phyloP scores from a whole-genome alignment of 2,329 filamentous ascomycete species.

The Aureobasidium lini region DNA sequence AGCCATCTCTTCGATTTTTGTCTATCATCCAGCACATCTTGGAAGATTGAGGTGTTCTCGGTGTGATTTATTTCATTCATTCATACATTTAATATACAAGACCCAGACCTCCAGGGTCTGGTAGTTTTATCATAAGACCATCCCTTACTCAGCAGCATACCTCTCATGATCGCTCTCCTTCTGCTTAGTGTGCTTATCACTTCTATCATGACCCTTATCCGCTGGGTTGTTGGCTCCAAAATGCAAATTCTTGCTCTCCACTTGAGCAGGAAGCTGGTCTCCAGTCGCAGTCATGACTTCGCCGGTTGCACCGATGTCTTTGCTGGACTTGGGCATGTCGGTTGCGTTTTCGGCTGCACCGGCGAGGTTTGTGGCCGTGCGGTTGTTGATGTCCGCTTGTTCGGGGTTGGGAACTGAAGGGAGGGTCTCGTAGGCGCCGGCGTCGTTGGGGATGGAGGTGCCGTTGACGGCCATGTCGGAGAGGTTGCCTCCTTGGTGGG shows the following conservation, averaged over 20 bases:
- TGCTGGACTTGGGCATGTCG: conserved; percentile 35
- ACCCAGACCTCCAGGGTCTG: neutral
- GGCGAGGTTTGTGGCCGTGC: conserved; percentile 30
- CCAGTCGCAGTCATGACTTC: conserved; percentile 31
- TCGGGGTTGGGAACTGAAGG: conserved; percentile 44
- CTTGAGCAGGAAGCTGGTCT: conserved; percentile 27
- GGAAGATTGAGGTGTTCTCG: no score
- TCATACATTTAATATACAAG: no score
- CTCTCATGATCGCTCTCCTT: conserved; percentile 32
- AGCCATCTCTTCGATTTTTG: no score
- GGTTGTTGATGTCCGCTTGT: conserved; percentile 23
- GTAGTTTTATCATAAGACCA: neutral
- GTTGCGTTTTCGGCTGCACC: conserved; percentile 42
- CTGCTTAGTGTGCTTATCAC: conserved; percentile 33
- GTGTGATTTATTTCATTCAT: no score
- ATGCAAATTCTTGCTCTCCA: conserved; percentile 34
- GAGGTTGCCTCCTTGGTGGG: conserved; percentile 23
- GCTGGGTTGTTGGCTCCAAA: conserved; percentile 27
- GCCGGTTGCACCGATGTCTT: conserved; percentile 27
- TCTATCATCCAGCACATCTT: no score
- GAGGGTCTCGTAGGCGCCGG: conserved; percentile 38
- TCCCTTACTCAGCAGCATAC: conserved; percentile 16
- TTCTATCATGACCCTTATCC: conserved; percentile 31
- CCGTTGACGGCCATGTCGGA: conserved; percentile 30
- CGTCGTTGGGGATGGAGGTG: conserved; percentile 38